Evolutionary conservation across 2,329 filamentous ascomycete species (phyloP), one percentile per base, ranked within the genome.

Genomic region (Parafenestella ontariensis): DNA sequence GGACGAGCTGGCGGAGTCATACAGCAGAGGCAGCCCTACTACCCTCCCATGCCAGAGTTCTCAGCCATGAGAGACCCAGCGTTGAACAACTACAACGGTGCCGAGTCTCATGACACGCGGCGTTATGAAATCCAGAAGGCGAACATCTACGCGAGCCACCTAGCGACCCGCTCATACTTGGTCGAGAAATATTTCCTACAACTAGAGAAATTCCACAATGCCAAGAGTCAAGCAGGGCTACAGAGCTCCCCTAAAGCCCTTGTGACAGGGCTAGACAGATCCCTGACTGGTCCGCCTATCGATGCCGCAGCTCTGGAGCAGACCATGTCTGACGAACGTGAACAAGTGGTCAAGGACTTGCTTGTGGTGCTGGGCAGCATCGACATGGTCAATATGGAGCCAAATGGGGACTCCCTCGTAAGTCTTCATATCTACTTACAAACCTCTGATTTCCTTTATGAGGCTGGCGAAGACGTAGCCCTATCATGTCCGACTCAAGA

Each of bases 91-190:
- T 72, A 69, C 37, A 65, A 63, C 34, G 59, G 50, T 10, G 17
- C 61, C 2, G 71, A 76, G 34, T 58, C 66, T 11, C 66, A 71
- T 1, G 77, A 79, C 54, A 69, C 77, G 34, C 75, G 79, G 5
- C 74, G 77, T 33, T 92, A 88, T 62, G 92, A 96, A 76, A 95
- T 96, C 26, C 92, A 96, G 72, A 96, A 96, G 72, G 90, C 91
- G 6, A 96, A 96, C 72, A 90, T 96, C 34, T 92, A 94, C 69
- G 87, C 88, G 2, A 94, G 89, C 5, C 89, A 92, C 66, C 80
- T 96, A 9, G 87, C 88, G 2, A 96, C 91, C 0, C 84, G 92
- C 21, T 94, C 90, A 0, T 93, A 92, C 71, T 87, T 94, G 52
- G 91, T 96, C 0, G 91, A 96, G 72, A 89, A 92, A 60, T 96